Conservation (phyloP, 148 eudicot species). For the Spergularia marina region DNA sequence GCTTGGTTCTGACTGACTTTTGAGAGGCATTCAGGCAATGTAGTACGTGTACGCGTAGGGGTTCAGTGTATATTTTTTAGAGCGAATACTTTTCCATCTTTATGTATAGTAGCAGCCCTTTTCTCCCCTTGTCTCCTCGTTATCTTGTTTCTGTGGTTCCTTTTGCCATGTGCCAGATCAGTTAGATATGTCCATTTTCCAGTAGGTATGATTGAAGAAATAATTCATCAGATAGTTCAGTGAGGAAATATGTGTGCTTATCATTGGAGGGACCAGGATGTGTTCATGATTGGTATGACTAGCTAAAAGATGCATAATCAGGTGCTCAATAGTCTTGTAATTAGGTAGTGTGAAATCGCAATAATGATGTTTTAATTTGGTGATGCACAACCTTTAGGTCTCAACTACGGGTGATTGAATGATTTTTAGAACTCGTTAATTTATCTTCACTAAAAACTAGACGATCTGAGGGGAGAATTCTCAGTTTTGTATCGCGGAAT, state of each 20-base stretch:
- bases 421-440: too few relatives aligned
- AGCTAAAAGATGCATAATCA: neutral
- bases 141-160: neutral
- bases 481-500: too few relatives aligned
- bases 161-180: constrained; percentile 8
- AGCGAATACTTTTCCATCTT: constrained; percentile 11
- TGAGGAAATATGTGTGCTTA: neutral
- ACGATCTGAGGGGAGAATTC: too few relatives aligned
- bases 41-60: constrained; percentile 24
- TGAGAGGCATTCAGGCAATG: constrained; percentile 24
- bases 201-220: constrained; percentile 2
- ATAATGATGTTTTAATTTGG: too few relatives aligned
- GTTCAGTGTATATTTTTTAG: constrained; percentile 35
- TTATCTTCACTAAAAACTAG: too few relatives aligned
- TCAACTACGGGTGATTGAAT: too few relatives aligned
- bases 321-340: neutral
- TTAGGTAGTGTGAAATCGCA: neutral
- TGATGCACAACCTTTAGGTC: too few relatives aligned
- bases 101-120: constrained; percentile 27
- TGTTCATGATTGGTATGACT: constrained; percentile 16
- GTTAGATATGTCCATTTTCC: constrained; percentile 5
- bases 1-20: neutral
- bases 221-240: constrained; percentile 7
- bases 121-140: constrained; percentile 4
- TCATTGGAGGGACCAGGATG: constrained; percentile 17